Base-by-base conservation (phyloP, 2,329 filamentous ascomycete species). In the Teratosphaeria zuluensis region DNA sequence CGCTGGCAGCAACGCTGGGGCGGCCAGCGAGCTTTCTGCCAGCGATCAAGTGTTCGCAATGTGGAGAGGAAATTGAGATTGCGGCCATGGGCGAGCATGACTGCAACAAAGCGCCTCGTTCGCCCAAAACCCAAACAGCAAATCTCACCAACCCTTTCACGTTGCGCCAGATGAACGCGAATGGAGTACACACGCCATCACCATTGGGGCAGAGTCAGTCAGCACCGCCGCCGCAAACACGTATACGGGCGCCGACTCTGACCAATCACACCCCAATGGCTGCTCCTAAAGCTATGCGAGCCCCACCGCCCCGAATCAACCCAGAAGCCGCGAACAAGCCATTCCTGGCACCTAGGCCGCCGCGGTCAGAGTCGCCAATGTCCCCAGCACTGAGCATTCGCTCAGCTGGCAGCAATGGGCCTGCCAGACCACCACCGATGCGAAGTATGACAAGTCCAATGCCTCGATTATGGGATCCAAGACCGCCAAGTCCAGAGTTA, bases 31-130 rank as follows among this genome's bases (percentile, higher is more conserved):
- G 82, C 73, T 84, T 92, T 64, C 79, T 94, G 77, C 89, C 90
- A 69, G 85, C 85, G 28, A 89, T 95, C 75, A 95, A 92, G 80
- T 95, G 90, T 75, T 95, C 90, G 56, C 85, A 81, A 76, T 95
- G 90, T 71, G 83, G 84, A 48, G 74, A 78, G 48, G 83, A 92
- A 69, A 88, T 95, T 59, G 86, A 90, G 72, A 94, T 95, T 66
- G 88, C 88, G 35, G 78, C 85, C 70, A 91, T 95, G 88, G 89
- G 88, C 61, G 89, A 94, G 58, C 90, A 95, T 76, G 71, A 88
- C 61, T 95, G 90, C 72, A 72, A 62, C 19, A 60, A 56, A 53
- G 56, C 59, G 38, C 55, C 55, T 24, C 56, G 62, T 6, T 59
- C 60, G 3, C 55, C 62, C 56, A 61, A 62, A 56, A 19, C 61